A percentile compares a stretch with the other conserved stretches of the same genome.
phyloP scores from a whole-genome alignment of 106 monocot species.

The Apostasia shenzhenica region DNA sequence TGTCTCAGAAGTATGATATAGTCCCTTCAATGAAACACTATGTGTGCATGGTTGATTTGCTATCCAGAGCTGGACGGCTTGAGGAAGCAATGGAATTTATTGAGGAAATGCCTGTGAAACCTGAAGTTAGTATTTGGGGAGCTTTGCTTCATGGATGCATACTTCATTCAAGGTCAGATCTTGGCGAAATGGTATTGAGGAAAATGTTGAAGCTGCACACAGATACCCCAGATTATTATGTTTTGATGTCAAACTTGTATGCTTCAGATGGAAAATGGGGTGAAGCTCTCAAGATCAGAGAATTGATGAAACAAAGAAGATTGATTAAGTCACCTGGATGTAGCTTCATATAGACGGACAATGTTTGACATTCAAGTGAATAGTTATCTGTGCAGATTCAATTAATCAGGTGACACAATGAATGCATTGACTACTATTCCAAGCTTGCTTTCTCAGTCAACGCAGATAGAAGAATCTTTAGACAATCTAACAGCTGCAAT shows the following conservation, averaged over 20 bases:
- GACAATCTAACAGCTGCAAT: no score
- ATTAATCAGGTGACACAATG: no score
- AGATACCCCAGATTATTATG: constrained; percentile 45
- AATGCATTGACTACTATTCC: no score
- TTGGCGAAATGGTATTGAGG: constrained; percentile 45
- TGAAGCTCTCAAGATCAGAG: constrained; percentile 30
- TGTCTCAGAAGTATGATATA: constrained; percentile 27
- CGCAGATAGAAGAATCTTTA: no score
- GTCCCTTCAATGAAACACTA: constrained; percentile 54
- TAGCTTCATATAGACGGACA: constrained; percentile 20
- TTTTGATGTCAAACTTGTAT: constrained; percentile 57
- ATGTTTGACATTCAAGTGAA: neutral
- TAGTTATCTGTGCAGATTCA: no score
- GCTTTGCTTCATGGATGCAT: constrained; percentile 53
- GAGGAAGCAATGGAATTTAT: constrained; percentile 63
- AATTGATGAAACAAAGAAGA: constrained; percentile 42
- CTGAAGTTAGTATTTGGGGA: constrained; percentile 34
- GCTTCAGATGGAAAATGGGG: constrained; percentile 48
- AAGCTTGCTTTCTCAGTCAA: no score
- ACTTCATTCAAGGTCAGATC: constrained; percentile 42
- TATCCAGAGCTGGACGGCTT: constrained; percentile 44
- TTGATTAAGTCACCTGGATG: constrained; percentile 46
- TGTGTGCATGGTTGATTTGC: constrained; percentile 65
- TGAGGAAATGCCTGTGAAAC: constrained; percentile 37
- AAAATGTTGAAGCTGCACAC: constrained; percentile 42